Percentiles rank a stretch among this genome's conserved stretches.
Conservation (phyloP, 1,139 yeast genomes). For the Pneumocystis wakefieldiae region DNA sequence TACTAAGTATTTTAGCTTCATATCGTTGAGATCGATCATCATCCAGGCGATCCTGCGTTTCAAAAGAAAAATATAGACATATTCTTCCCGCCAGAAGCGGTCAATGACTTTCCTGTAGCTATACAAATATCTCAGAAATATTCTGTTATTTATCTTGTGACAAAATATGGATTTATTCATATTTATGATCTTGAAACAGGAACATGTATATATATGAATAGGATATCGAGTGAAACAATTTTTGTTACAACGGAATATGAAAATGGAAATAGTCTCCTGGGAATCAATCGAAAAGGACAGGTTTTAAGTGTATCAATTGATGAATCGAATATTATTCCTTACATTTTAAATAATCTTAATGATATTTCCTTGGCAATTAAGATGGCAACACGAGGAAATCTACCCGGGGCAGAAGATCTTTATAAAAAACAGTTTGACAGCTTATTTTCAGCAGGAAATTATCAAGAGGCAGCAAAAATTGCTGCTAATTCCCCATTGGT, state of each 20-base stretch:
- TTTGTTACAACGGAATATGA: slow-evolving; percentile 76
- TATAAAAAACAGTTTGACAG: slow-evolving; percentile 85
- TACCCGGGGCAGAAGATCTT: slow-evolving; percentile 91
- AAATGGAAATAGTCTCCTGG: slow-evolving; percentile 67
- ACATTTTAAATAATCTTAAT: slow-evolving; percentile 70
- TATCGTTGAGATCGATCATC: slow-evolving; percentile 91
- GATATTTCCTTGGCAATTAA: slow-evolving; percentile 78
- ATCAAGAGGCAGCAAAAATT: slow-evolving; percentile 83
- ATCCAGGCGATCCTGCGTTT: slow-evolving; percentile 67
- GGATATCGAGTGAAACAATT: slow-evolving; percentile 92
- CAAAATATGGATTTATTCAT: slow-evolving; percentile 94
- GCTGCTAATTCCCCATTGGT: slow-evolving; percentile 85
- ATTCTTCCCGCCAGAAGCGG: slow-evolving; percentile 92
- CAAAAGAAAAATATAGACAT: slow-evolving; percentile 83
- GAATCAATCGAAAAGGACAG: slow-evolving; percentile 90
- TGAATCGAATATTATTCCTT: slow-evolving; percentile 73
- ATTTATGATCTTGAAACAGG: slow-evolving; percentile 89
- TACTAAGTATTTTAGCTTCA: slow-evolving; percentile 45
- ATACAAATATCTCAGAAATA: slow-evolving; percentile 73
- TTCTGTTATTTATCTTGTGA: slow-evolving; percentile 76
- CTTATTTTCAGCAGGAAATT: slow-evolving; percentile 71
- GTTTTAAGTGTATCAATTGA: slow-evolving; percentile 86
- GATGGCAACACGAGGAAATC: slow-evolving; percentile 86
- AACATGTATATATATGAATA: slow-evolving; percentile 80
- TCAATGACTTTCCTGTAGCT: slow-evolving; percentile 91